Evolutionary conservation across 2,329 filamentous ascomycete genomes (phyloP), one percentile per base, ranked within the genome.

Genomic region (Zasmidium cellare): DNA sequence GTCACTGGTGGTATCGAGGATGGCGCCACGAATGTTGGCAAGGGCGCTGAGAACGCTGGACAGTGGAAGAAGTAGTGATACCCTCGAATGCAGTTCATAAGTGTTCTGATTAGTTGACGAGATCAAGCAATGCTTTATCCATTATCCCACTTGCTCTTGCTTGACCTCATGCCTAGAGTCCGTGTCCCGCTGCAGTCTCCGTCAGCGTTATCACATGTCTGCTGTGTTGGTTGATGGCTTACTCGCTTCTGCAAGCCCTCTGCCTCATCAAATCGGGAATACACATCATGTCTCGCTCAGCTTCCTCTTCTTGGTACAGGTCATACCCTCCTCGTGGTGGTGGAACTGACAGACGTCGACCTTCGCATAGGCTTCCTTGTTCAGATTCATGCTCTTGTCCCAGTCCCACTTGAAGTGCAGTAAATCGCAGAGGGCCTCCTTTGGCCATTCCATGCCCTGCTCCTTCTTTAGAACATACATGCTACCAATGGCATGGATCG

Each of bases 21-120:
- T 52, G 77, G 74, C 1, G 74, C 74, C 16, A 69, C 70, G n/a
- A 69, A 69, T 35, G 74, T 78, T 48, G 77, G 75, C 1, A 76
- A 75, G 51, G 78, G 77, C 0, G 75, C 76, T 6, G 79, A 80
- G 72, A 70, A 77, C 58, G 77, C 77, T 56, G 77, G 78, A 0
- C 74, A 79, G 64, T 77, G 77, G 54, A 79, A 77, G 69, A 61
- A 56, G 53, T 58, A 53, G 58, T 41, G 28, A 31, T 31, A 31
- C 28, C 28, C 7, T 7, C 28, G 28, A 31, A 7, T 7, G 28
- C 28, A 31, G 28, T 7, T 31, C 7, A 31, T 14, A 14, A n/a
- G n/a, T n/a, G n/a, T n/a, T n/a, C n/a, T n/a, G n/a, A n/a, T n/a
- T n/a, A n/a, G 28, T 14, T 14, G 14, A 31, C 28, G 28, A 31